phyloP scores from a whole-genome alignment of 805 yeast species.

The Pichia scutulata region DNA sequence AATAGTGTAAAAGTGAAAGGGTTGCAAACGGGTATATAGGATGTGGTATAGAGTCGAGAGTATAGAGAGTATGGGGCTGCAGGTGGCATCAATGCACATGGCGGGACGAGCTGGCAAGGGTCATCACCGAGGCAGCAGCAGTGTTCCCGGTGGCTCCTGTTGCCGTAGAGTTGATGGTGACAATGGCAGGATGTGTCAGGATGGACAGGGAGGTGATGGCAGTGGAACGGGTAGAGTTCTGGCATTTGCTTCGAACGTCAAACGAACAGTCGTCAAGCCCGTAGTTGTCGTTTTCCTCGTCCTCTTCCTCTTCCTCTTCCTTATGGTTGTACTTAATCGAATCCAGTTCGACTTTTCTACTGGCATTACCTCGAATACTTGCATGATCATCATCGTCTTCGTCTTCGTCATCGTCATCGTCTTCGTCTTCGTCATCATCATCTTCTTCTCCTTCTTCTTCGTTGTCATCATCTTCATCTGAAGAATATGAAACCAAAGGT shows the following conservation, averaged over 20 bases:
- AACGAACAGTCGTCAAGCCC: not conserved
- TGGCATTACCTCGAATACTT: not conserved
- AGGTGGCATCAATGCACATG: not conserved
- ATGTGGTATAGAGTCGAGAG: not conserved
- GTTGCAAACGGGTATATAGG: not conserved
- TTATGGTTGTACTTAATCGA: not conserved
- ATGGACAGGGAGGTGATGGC: slow-evolving; percentile 10
- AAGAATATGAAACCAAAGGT: slow-evolving; percentile 35
- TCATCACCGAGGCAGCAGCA: slow-evolving; percentile 5
- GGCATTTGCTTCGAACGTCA: slow-evolving; percentile 7
- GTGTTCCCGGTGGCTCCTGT: not conserved
- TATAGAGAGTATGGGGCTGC: not conserved
- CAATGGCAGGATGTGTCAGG: not conserved
- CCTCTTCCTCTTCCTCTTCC: not conserved
- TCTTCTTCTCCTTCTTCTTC: not conserved
- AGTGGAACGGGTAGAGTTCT: slow-evolving; percentile 1
- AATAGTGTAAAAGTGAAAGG: not conserved
- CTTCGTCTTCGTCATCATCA: not conserved
- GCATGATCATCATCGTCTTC: not conserved
- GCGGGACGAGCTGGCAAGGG: slow-evolving; percentile 7
- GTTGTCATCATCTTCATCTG: not conserved
- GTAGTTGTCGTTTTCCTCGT: not conserved
- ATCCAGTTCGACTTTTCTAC: not conserved
- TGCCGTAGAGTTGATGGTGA: slow-evolving; percentile 2
- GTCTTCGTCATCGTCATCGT: not conserved